Base-by-base conservation (phyloP, 306 rosid species). In the Lathyrus oleraceus region DNA sequence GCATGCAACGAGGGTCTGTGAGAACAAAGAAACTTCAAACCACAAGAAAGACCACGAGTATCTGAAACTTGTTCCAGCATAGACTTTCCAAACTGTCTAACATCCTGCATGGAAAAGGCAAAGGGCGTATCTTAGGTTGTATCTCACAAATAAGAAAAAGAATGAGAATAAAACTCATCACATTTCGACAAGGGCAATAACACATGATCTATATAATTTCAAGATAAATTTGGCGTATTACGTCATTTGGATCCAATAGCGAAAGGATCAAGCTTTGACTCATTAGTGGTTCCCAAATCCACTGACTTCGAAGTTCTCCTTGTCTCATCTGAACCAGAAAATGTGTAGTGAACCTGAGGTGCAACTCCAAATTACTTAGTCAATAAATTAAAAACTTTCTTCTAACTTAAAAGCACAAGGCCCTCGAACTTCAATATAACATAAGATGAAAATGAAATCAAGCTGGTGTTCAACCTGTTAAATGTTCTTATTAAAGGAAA, bases 201-300 rank as follows among this genome's bases (percentile, higher is more conserved):
- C 12, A 60, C 7, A 67, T 32, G 32, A 64, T 61, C 40, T 38
- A 52, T 38, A 52, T 61, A 73, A 64, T 69, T 23, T 27, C 20
- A 23, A 61, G 3, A 67, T 52, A 66, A 68, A 56, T 74, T 59
- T 28, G 39, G 60, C 63, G 61, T 81, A 56, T 80, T 83, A 93
- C 98, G 85, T 93, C 97, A 75, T 82, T 80, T 1, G 94, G 87
- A 87, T 93, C 98, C 68, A 90, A 74, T 65, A 93, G 97, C 1
- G 89, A 84, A 83, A 93, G 98, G 76, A 90, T 81, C 86, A 93
- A 71, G 87, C 94, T 85, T 80, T 93, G 97, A 61, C 96, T 87
- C 97, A 93, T 90, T 61, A 74, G 78, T 63, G 98, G 91, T 76
- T 93, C 96, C 98, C 98, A 93, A 42, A 85, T 85, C 98, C 98